A percentile compares a stretch with the other conserved stretches of the same genome.
These are phyloP conservation scores for Pythium biforme DNA, from an alignment of 352 stramenopile genomes.

Conservation along the genomic window DNA sequence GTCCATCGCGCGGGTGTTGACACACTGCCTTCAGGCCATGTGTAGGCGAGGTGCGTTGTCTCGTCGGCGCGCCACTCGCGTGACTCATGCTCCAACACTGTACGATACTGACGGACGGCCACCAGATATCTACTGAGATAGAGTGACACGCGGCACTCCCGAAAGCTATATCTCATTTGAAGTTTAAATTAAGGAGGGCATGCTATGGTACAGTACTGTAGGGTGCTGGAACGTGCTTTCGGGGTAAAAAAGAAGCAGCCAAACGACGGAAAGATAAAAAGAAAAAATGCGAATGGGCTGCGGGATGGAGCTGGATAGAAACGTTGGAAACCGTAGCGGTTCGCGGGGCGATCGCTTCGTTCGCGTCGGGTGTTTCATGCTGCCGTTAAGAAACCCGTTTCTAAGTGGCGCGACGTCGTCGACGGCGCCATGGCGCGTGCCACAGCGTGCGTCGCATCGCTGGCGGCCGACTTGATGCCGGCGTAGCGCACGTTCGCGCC, in stretches of 20 bases:
- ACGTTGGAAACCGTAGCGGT: not conserved
- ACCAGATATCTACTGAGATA: not conserved
- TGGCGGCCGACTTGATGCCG: not conserved
- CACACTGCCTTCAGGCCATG: too few species aligned
- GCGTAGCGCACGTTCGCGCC: slow-evolving; percentile 5
- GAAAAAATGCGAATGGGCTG: not conserved
- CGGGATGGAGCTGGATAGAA: not conserved
- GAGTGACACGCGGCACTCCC: not conserved
- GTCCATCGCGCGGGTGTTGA: too few species aligned
- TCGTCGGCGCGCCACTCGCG: too few species aligned
- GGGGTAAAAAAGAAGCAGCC: not conserved
- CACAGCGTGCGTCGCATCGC: not conserved
- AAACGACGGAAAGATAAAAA: slow-evolving; percentile 1
- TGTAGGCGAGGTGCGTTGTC: too few species aligned
- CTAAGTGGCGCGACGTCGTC: slow-evolving; percentile 11
- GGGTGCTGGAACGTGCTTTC: not conserved
- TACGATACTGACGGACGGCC: not conserved
- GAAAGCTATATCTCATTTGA: not conserved
- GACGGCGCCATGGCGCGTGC: not conserved
- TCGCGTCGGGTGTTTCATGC: slow-evolving; percentile 9
- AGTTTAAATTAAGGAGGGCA: not conserved
- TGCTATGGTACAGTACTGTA: slow-evolving; percentile 5
- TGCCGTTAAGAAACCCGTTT: slow-evolving; percentile 24
- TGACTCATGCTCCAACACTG: too few species aligned
- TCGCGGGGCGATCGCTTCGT: not conserved